A percentile compares a stretch with the other conserved stretches of the same genome.
Evolutionary conservation across 2,329 filamentous ascomycete genomes (phyloP).

Genomic region (Nannizziopsis barbatae): DNA sequence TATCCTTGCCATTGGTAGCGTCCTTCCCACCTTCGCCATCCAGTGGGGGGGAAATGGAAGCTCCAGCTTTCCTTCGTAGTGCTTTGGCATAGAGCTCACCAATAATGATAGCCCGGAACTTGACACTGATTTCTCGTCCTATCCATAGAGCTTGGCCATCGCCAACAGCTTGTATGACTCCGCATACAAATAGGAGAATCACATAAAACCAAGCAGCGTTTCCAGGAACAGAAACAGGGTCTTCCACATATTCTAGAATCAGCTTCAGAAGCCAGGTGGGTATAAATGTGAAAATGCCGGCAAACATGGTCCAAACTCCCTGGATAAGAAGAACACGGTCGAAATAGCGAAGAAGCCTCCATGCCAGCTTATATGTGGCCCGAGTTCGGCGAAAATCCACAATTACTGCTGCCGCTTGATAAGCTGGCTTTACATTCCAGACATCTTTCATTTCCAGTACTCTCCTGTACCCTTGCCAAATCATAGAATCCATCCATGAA

Average conservation of each 20-base stretch:
- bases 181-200: constrained; percentile 73
- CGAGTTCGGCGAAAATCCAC: constrained; percentile 74
- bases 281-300: constrained; percentile 75
- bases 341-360: constrained; percentile 78
- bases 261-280: constrained; percentile 83
- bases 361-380: constrained; percentile 66
- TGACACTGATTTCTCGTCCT: constrained; percentile 86
- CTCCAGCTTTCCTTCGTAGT: constrained; percentile 75
- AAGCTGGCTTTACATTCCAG: constrained; percentile 80
- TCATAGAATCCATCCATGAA: constrained; percentile 77
- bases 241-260: constrained; percentile 89
- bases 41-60: constrained; percentile 48
- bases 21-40: constrained; percentile 3
- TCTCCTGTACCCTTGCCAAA: constrained; percentile 79
- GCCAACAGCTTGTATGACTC: constrained; percentile 66
- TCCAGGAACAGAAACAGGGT: constrained; percentile 58
- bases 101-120: constrained; percentile 85
- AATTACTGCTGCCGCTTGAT: constrained; percentile 74
- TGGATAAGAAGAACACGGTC: constrained; percentile 63
- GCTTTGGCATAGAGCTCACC: constrained; percentile 97
- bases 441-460: constrained; percentile 73
- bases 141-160: constrained; percentile 86
- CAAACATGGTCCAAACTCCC: constrained; percentile 65
- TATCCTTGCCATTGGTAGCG: constrained; percentile 46
- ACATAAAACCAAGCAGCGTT: constrained; percentile 97